Evolutionary conservation across 2,329 filamentous ascomycete species (phyloP), one percentile per base, ranked within the genome.

Genomic region (Dothistroma pini): DNA sequence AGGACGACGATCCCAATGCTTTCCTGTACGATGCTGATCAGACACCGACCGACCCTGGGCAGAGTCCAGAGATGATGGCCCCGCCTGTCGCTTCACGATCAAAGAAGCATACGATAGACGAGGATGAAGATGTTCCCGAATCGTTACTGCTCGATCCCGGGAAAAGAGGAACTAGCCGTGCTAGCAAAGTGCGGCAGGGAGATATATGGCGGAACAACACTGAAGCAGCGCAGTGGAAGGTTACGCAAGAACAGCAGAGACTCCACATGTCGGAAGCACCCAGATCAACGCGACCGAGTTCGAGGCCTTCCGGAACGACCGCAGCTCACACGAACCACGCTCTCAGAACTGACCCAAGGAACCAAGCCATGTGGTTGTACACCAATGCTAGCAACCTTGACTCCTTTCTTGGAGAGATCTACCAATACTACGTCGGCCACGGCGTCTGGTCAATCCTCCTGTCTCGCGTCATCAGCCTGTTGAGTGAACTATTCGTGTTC

Each of bases 301-400:
- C 63, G 22, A 55, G 57, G 21, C 63, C 60, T 47, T 64, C 61
- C 12, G 44, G 35, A 38, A 38, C 22, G 11, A 56, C 51, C 25
- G 58, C 74, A 29, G 35, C 41, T 44, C 41, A 61, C 11, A 68
- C 74, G 1, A 66, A 80, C 21, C 29, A 6, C 25, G 25, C 57
- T 22, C n/a, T 47, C 0, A 58, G 52, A 48, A 78, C 81, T 31
- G 83, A 85, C 69, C 84, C 86, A 0, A 86, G 86, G 74, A 89
- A 93, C 71, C 89, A 88, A 74, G 92, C 93, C 3, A 85, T 96
- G 79, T 97, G 91, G 88, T 85, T 90, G 76, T 97, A 93, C 90
- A 90, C 90, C 58, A 96, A 96, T 71, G 90, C 95, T 60, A 86
- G 90, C 41, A 95, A 96, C 71, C 80, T 97, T 57, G 93, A 97